Evolutionary conservation across 306 rosid species (phyloP).

Genomic region (Inga oerstediana): DNA sequence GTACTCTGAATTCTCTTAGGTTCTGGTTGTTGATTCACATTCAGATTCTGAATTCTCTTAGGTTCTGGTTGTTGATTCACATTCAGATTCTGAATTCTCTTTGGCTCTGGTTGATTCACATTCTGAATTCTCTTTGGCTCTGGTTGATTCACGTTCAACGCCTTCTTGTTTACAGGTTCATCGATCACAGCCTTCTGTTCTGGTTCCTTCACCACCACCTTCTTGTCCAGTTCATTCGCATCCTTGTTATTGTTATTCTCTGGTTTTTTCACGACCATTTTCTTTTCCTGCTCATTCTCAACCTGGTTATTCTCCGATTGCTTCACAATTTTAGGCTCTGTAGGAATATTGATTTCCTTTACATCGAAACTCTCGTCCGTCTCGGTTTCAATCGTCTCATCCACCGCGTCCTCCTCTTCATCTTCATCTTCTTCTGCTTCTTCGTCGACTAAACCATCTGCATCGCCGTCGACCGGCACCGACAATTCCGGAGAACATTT

Average conservation of each 20-base stretch:
- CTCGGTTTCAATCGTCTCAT: constrained; percentile 42
- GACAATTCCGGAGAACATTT: constrained; percentile 39
- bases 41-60: constrained; percentile 30
- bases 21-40: constrained; percentile 34
- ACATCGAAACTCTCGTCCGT: constrained; percentile 59
- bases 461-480: constrained; percentile 27
- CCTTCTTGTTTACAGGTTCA: constrained; percentile 27
- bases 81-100: constrained; percentile 9
- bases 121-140: constrained; percentile 38
- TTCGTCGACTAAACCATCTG: constrained; percentile 14
- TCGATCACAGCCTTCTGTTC: constrained; percentile 16
- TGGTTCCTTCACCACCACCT: constrained; percentile 22
- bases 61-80: constrained; percentile 35
- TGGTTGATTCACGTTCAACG: constrained; percentile 29
- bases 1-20: constrained; percentile 40
- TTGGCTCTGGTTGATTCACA: no score
- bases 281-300: constrained; percentile 42
- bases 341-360: constrained; percentile 59
- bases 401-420: constrained; percentile 28
- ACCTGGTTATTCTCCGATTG: constrained; percentile 31
- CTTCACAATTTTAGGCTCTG: constrained; percentile 36
- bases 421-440: constrained; percentile 3
- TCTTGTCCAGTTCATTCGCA: constrained; percentile 43
- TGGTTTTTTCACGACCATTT: constrained; percentile 27
- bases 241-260: constrained; percentile 16